Base-by-base conservation (phyloP, 2,329 filamentous ascomycete species). In the Cladosporium sp. region DNA sequence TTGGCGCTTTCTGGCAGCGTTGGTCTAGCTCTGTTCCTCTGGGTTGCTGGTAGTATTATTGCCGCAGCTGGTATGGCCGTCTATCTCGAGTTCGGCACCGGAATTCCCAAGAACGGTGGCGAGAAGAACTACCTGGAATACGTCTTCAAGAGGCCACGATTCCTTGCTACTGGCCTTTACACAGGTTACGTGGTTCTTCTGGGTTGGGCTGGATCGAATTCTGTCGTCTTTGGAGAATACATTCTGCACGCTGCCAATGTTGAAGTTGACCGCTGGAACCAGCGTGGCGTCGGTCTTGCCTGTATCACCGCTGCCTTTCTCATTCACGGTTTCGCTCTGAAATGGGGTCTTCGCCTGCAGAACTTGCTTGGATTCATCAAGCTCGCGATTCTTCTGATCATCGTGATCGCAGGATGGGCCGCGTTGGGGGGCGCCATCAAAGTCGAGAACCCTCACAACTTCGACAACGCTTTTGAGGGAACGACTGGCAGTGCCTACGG, bases 211-310 rank as follows among this genome's bases (percentile, higher is more conserved):
- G 80, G 79, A 6, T 80, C 80, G 12, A 87, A 87, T 66, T 84
- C 79, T 1, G 80, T 88, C 55, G 77, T 86, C 34, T 86, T 88
- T 56, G 83, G 83, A 53, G 82, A 86, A 63, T 87, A 87, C 66
- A 81, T 88, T 51, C 74, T 88, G 2, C 76, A 84, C 61, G 84
- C 84, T 7, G 80, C 83, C 9, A 70, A 80, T 11, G 74, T 81
- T 18, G 78, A 86, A 56, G 79, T 84, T 19, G 76, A 71, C 43
- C 73, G 82, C 18, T 86, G 83, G 83, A 85, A 86, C 64, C 80
- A 86, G 68, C 76, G 84, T 34, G 82, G 75, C 38, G 71, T 87
- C 15, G 84, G 82, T 27, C 68, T 88, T n/a, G 82, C 78, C 9
- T 84, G 83, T 63, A 79, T 87, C 60, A 85, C 82, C 0, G 64